phyloP scores from a whole-genome alignment of 164 flowering plant genomes.

The Magnolia kwangsiensis region DNA sequence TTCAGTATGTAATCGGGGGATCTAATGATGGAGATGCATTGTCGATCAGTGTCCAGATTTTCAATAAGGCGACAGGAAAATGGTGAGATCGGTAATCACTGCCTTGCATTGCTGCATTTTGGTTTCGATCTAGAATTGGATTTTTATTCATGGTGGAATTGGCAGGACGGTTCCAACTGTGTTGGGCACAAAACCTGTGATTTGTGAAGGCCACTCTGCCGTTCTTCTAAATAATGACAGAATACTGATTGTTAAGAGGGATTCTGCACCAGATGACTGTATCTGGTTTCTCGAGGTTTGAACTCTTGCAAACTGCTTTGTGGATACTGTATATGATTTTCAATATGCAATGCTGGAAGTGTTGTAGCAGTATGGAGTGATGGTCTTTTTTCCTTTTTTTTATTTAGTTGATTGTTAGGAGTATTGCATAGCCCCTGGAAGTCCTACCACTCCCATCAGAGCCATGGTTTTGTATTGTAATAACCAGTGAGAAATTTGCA shows the following conservation, averaged over 20 bases:
- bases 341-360: neutral
- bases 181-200: constrained; percentile 64
- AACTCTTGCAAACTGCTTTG: constrained; percentile 5
- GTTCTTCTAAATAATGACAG: constrained; percentile 53
- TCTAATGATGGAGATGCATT: constrained; percentile 26
- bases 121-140: neutral
- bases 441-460: too few species aligned
- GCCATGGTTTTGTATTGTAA: too few species aligned
- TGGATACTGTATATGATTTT: neutral
- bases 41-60: constrained; percentile 46
- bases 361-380: neutral
- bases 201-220: constrained; percentile 50
- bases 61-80: constrained; percentile 38
- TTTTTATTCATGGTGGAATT: constrained; percentile 16
- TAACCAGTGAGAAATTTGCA: too few species aligned
- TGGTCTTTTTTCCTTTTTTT: too few species aligned
- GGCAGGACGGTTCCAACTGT: constrained; percentile 62
- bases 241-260: constrained; percentile 57
- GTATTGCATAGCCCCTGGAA: too few species aligned
- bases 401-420: too few species aligned
- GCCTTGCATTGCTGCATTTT: neutral
- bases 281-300: constrained; percentile 94
- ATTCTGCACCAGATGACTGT: constrained; percentile 52
- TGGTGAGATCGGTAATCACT: constrained; percentile 42
- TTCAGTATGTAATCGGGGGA: constrained; percentile 72